Evolutionary conservation across 2,329 filamentous ascomycete species (phyloP), one percentile per base, ranked within the genome.

Genomic region (Thelonectria discophora): DNA sequence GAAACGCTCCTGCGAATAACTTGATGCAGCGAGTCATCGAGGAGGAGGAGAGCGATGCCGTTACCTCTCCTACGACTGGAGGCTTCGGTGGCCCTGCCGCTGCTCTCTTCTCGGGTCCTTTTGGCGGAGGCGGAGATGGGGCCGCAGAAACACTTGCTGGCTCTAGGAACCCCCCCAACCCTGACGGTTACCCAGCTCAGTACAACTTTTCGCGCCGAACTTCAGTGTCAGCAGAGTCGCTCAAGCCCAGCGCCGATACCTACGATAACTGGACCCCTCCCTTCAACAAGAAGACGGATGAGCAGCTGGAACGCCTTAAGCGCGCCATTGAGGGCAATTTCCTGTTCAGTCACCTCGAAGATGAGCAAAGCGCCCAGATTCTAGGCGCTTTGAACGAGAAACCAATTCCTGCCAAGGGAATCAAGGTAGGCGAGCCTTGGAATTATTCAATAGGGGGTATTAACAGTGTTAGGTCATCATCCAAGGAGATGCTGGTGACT

Each of bases 401-500:
- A 78, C 91, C 92, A 7, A 96, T 98, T 71, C 95, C 95, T 2
- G 92, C 93, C 65, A 96, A 95, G 80, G 94, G 88, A 65, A 89
- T 90, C 74, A 89, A 89, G 81, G 87, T 88, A 75, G 39, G 61
- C 51, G n/a, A 32, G 24, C 30, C 13, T n/a, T n/a, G 9, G 6
- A 6, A 15, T 37, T 12, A 32, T 30, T 37, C 10, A 27, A n/a
- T 27, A 45, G 40, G 37, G 17, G 27, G 10, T 61, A 46, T 66
- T 78, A 58, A 77, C 72, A 64, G 2, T 7, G 40, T 51, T 85
- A 97, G 85, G 93, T 99, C 60, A 98, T 99, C 69, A 90, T 89
- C 51, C 95, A 99, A 81, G 95, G 95, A 57, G 95, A 98, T 73
- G 90, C 94, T 1, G 95, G 95, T 45, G 95, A 99, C 78, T 98